A percentile compares a stretch with the other conserved stretches of the same genome.
Conservation (phyloP, 2,329 filamentous ascomycete genomes). For the Fusarium sp. region DNA sequence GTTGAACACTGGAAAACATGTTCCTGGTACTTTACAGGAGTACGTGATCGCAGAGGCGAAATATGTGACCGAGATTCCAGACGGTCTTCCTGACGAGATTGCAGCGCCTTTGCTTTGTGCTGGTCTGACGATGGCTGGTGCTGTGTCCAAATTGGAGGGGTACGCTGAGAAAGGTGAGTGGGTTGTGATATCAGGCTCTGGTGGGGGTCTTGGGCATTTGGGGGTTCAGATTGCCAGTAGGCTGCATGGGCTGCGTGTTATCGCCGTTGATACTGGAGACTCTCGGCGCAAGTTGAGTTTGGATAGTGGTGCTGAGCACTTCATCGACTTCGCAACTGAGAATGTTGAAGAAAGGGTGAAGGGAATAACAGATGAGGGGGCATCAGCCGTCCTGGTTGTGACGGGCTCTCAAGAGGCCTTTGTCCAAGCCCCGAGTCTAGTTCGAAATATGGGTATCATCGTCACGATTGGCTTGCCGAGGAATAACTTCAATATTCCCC, state of each 20-base stretch:
- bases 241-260: slow-evolving; percentile 39
- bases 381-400: slow-evolving; percentile 46
- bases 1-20: slow-evolving; percentile 56
- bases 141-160: slow-evolving; percentile 34
- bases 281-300: slow-evolving; percentile 39
- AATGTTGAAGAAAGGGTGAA: slow-evolving; percentile 41
- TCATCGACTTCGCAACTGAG: slow-evolving; percentile 45
- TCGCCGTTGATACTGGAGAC: slow-evolving; percentile 48
- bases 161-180: slow-evolving; percentile 40
- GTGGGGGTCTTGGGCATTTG: slow-evolving; percentile 51
- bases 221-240: slow-evolving; percentile 50
- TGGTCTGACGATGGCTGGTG: slow-evolving; percentile 51
- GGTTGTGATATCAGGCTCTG: slow-evolving; percentile 50
- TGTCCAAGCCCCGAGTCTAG: slow-evolving; percentile 36
- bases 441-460: slow-evolving; percentile 45
- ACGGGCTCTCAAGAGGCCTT: slow-evolving; percentile 47
- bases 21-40: slow-evolving; percentile 50
- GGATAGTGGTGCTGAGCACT: slow-evolving; percentile 44
- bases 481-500: slow-evolving; percentile 46
- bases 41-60: slow-evolving; percentile 48
- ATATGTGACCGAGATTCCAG: slow-evolving; percentile 47
- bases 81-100: slow-evolving; percentile 30
- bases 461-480: slow-evolving; percentile 45
- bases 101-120: slow-evolving; percentile 51
- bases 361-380: slow-evolving; percentile 46